Evolutionary conservation across 768 basidiomycete genomes (phyloP).

Genomic region (Boletus sp.): DNA sequence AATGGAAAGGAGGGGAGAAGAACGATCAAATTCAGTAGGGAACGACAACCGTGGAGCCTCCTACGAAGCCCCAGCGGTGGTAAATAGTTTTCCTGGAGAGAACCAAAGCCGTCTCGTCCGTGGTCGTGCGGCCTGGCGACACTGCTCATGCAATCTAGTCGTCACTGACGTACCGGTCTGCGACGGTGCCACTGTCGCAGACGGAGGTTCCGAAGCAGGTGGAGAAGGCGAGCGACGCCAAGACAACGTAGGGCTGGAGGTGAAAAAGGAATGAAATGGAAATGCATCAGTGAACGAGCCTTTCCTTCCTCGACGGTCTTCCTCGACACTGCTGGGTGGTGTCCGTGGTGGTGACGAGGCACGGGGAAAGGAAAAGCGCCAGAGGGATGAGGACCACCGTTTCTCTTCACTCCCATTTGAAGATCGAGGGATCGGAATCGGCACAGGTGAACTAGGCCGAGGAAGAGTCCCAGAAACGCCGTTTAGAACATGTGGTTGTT

Average conservation of each 20-base stretch:
- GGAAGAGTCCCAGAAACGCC: constrained; percentile 16
- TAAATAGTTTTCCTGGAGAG: constrained; percentile 49
- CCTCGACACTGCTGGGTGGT: constrained; percentile 19
- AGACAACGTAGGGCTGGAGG: constrained; percentile 29
- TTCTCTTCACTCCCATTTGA: constrained; percentile 31
- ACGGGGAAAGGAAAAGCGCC: constrained; percentile 36
- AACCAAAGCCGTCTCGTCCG: constrained; percentile 53
- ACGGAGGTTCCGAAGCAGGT: constrained; percentile 34
- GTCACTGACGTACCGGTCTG: constrained; percentile 13
- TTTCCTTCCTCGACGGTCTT: constrained; percentile 25
- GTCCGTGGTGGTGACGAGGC: constrained; percentile 27
- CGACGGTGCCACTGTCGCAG: constrained; percentile 28
- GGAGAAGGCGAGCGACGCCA: constrained; percentile 41
- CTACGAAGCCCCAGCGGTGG: constrained; percentile 39
- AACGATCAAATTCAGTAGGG: constrained; percentile 4
- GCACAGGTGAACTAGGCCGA: constrained; percentile 27
- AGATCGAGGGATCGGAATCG: constrained; percentile 29
- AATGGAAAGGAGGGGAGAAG: not conserved
- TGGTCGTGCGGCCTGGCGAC: constrained; percentile 33
- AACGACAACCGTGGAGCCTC: constrained; percentile 1
- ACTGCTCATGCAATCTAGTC: constrained; percentile 30
- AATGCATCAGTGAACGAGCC: constrained; percentile 41
- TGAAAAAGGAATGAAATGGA: constrained; percentile 41
- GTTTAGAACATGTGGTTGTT: constrained; percentile 7
- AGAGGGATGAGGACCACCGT: constrained; percentile 34